Evolutionary conservation across 2,329 filamentous ascomycete genomes (phyloP), one percentile per base, ranked within the genome.

Genomic region (Bertia moriformis): DNA sequence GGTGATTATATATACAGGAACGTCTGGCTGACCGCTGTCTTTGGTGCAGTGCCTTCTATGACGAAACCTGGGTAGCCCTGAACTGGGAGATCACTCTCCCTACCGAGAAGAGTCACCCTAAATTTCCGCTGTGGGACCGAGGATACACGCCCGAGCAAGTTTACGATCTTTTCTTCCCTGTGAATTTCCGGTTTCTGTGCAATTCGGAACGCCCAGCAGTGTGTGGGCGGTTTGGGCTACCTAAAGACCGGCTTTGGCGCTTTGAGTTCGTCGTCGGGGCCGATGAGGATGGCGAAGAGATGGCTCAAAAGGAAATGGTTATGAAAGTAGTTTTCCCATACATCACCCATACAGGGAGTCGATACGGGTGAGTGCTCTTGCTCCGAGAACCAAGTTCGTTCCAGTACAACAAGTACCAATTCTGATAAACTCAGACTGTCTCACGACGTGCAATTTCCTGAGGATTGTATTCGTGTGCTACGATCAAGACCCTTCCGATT

Each of bases 401-500:
- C n/a, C n/a, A n/a, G n/a, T n/a, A n/a, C n/a, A n/a, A n/a, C n/a
- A n/a, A n/a, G n/a, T n/a, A n/a, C n/a, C n/a, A n/a, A n/a, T n/a
- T n/a, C n/a, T n/a, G n/a, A n/a, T n/a, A n/a, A n/a, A n/a, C n/a
- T n/a, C n/a, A 27, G 22, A 27, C n/a, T 27, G 22, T 27, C 22
- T 2, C 44, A 44, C 33, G 49, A 54, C 22, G 51, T 65, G 2
- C 43, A 46, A 17, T 66, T 53, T 41, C 64, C 62, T 3, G 43
- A 50, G 22, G 63, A 69, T 39, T 70, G 66, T 44, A 63, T 71
- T 27, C 43, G 61, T 18, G 52, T 63, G 2, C 48, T 65, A 3
- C 58, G 66, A 3, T 68, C 59, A 14, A 47, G 63, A 12, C 65
- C 65, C 0, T 67, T 66, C 43, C 49, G 45, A 0, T 70, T 69